Evolutionary conservation across 1,284 basidiomycete genomes (phyloP).

Genomic region (Moniliophthora roreri): DNA sequence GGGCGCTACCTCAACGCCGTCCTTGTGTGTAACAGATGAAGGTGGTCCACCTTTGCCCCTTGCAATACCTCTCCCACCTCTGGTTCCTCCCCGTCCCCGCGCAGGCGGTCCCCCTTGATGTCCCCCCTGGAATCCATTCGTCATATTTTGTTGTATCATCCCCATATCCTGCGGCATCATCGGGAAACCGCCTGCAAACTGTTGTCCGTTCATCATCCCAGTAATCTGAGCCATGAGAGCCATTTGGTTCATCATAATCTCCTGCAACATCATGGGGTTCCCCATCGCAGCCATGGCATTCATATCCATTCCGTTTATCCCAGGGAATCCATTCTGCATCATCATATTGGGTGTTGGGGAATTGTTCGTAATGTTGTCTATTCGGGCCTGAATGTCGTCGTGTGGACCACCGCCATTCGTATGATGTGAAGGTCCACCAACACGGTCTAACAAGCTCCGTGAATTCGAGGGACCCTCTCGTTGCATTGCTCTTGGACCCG

Average conservation of each 20-base stretch:
- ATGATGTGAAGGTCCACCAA: slow-evolving; percentile 51
- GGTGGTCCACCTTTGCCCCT: slow-evolving; percentile 33
- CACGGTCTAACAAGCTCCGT: slow-evolving; percentile 72
- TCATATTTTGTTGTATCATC: slow-evolving; percentile 41
- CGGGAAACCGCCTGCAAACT: slow-evolving; percentile 49
- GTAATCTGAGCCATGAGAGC: slow-evolving; percentile 84
- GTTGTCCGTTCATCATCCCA: slow-evolving; percentile 64
- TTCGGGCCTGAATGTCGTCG: slow-evolving; percentile 76
- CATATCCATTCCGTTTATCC: slow-evolving; percentile 64
- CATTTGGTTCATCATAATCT: slow-evolving; percentile 87
- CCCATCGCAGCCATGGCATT: slow-evolving; percentile 52
- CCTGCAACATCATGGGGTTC: slow-evolving; percentile 73
- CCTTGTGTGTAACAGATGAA: slow-evolving; percentile 17
- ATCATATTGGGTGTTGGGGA: slow-evolving; percentile 57
- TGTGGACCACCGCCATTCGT: slow-evolving; percentile 38
- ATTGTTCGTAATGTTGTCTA: slow-evolving; percentile 69
- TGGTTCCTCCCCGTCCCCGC: slow-evolving; percentile 37
- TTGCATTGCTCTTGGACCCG: slow-evolving; percentile 79
- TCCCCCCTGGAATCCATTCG: slow-evolving; percentile 41
- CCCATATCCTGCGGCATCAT: slow-evolving; percentile 57
- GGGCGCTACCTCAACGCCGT: slow-evolving; percentile 21
- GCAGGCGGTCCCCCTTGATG: slow-evolving; percentile 31
- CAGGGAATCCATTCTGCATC: slow-evolving; percentile 54
- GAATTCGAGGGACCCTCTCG: slow-evolving; percentile 43
- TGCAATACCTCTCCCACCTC: slow-evolving; percentile 37